Percentiles rank a stretch among this genome's conserved stretches.
Evolutionary conservation across 768 basidiomycete species (phyloP).

Genomic region (Lanmaoa pseudosensibilis): DNA sequence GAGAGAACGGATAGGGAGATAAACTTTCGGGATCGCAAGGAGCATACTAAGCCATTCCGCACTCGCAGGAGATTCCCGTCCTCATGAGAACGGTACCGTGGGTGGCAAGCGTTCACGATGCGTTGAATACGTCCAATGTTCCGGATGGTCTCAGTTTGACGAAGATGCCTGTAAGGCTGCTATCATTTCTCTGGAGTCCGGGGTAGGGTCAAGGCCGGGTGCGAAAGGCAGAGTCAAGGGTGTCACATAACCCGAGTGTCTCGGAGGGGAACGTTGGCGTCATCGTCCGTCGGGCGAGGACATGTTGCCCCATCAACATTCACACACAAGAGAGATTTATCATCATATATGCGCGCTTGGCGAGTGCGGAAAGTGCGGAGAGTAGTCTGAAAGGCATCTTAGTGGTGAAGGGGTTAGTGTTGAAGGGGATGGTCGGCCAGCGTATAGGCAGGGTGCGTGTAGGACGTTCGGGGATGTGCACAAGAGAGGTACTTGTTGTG

Average conservation of each 20-base stretch:
- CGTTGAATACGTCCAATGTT: too few species aligned
- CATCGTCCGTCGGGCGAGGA: slow-evolving; percentile 4
- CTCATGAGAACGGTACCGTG: not conserved
- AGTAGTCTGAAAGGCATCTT: not conserved
- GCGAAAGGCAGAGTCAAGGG: not conserved
- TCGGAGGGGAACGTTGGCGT: slow-evolving; percentile 11
- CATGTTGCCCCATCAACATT: not conserved
- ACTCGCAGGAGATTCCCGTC: not conserved
- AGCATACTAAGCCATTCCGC: not conserved
- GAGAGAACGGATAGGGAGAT: not conserved
- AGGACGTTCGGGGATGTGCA: not conserved
- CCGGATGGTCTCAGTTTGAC: too few species aligned
- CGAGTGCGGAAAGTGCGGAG: slow-evolving; percentile 11
- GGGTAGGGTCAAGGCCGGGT: too few species aligned
- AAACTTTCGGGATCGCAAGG: not conserved
- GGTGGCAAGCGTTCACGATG: too few species aligned
- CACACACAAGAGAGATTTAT: not conserved
- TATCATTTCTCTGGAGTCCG: too few species aligned
- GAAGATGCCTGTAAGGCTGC: not conserved
- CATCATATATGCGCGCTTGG: not conserved
- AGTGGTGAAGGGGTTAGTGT: too few species aligned
- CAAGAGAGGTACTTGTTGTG: not conserved
- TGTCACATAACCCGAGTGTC: not conserved
- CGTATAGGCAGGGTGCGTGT: not conserved
- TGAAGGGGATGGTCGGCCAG: too few species aligned